Base-by-base conservation (phyloP, 306 rosid species). In the Rubus idaeus region DNA sequence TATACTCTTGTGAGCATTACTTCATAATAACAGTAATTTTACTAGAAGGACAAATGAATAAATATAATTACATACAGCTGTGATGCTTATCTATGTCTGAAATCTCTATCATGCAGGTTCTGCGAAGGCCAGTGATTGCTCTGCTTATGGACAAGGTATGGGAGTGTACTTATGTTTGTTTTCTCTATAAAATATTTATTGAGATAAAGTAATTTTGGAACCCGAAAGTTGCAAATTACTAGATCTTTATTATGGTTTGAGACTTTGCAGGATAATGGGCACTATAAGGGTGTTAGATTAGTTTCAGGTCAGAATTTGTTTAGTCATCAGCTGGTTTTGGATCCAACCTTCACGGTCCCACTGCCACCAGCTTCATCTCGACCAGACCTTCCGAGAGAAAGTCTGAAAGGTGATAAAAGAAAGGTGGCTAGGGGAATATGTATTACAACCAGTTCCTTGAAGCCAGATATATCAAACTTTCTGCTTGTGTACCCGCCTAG, bases 361-460 rank as follows among this genome's bases (percentile, higher is more conserved):
- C 77, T 84, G 47, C 84, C 73, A 0, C 81, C 64, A 52, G 62
- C 85, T 78, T 76, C 84, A 58, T 77, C 89, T 65, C 84, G 77
- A 17, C 74, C 30, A 18, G 86, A 82, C 67, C 45, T 77, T 73
- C 75, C 83, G 65, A 53, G 39, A 67, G 89, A 86, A 78, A 80
- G 75, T 79, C 68, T 78, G 75, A 81, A 81, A 79, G 90, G 85
- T 61, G 66, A 70, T 81, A 81, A 88, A 76, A 70, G 85, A 82
- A 86, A 79, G 83, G 90, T 92, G 79, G 98, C 97, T 13, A 87
- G 99, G 87, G 99, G 97, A 80, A 89, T 95, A 82, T 95, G 98
- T 82, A 73, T 95, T 78, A 87, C 96, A 44, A 84, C 72, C 77
- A 75, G 85, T 75, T 87, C 99, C 80, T 79, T 95, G 75, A 90